These are phyloP conservation scores for Haematococcus lacustris DNA, from an alignment of 139 green algal genomes.

Conservation along the genomic window DNA sequence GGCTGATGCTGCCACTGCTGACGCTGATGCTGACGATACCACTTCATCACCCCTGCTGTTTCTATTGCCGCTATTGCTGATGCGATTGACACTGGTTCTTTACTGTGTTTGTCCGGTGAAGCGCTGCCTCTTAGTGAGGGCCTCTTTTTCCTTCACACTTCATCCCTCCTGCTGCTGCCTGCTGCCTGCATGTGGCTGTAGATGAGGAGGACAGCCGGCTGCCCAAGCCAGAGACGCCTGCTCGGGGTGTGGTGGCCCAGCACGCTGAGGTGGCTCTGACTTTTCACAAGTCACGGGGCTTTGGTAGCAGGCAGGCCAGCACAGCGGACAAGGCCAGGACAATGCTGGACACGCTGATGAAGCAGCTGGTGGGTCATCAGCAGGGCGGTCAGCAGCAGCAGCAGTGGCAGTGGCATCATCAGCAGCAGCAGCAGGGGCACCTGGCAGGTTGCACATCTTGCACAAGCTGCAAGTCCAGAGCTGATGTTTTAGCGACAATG, in stretches of 20 bases:
- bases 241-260: background rate
- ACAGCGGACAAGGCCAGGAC: slow-evolving; percentile 3
- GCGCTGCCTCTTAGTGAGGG: background rate
- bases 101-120: background rate
- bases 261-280: background rate
- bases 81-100: background rate
- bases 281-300: background rate
- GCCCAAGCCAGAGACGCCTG: background rate
- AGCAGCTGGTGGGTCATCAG: slow-evolving; percentile 2
- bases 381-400: background rate
- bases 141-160: background rate
- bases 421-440: too few relatives aligned
- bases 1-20: background rate
- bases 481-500: too few relatives aligned
- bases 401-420: too few relatives aligned
- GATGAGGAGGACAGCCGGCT: background rate
- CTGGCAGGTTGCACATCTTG: too few relatives aligned
- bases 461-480: too few relatives aligned
- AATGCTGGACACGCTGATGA: background rate
- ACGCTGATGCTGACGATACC: too few relatives aligned
- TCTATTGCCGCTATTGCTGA: too few relatives aligned
- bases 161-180: background rate
- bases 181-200: background rate
- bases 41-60: too few relatives aligned
- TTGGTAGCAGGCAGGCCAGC: background rate